Evolutionary conservation across 2,329 filamentous ascomycete species (phyloP).

Genomic region (Calycina marina): DNA sequence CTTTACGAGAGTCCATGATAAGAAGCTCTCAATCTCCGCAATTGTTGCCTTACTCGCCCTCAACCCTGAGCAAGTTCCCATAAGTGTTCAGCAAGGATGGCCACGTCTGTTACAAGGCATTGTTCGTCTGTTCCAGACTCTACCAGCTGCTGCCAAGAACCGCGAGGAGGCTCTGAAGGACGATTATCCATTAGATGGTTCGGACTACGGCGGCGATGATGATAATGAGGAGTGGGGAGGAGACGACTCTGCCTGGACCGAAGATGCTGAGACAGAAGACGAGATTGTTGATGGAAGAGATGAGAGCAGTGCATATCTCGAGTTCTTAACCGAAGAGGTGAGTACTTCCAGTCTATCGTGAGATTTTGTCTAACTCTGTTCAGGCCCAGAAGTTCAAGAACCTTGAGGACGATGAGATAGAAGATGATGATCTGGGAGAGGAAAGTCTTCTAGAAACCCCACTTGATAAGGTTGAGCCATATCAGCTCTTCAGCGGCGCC

Average conservation of each 20-base stretch:
- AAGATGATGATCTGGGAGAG: conserved; percentile 81
- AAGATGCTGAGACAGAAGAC: conserved; percentile 41
- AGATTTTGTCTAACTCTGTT: conserved; percentile 3
- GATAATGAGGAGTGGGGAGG: conserved; percentile 56
- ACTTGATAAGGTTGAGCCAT: conserved; percentile 89
- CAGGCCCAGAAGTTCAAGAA: conserved; percentile 74
- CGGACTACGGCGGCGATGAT: conserved; percentile 50
- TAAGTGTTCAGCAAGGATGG: conserved; percentile 93
- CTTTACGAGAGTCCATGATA: conserved; percentile 91
- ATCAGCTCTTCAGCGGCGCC: conserved; percentile 71
- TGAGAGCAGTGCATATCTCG: conserved; percentile 85
- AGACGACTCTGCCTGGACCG: conserved; percentile 67
- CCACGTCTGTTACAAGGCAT: conserved; percentile 73
- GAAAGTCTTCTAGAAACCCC: conserved; percentile 90
- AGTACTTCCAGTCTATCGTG: conserved; percentile 13
- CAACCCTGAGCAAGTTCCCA: conserved; percentile 65
- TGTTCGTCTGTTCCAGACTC: conserved; percentile 78
- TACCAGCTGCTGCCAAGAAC: conserved; percentile 78
- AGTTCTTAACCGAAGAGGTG: conserved; percentile 88
- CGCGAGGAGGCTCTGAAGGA: conserved; percentile 87
- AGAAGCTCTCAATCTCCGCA: conserved; percentile 92
- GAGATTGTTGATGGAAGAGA: conserved; percentile 60
- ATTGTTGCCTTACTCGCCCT: conserved; percentile 77
- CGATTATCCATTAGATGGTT: conserved; percentile 58
- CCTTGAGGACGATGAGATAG: conserved; percentile 53